Percentiles rank a stretch among this genome's conserved stretches.
Evolutionary conservation across 2,329 filamentous ascomycete species (phyloP).

Genomic region (Exophiala sp.): DNA sequence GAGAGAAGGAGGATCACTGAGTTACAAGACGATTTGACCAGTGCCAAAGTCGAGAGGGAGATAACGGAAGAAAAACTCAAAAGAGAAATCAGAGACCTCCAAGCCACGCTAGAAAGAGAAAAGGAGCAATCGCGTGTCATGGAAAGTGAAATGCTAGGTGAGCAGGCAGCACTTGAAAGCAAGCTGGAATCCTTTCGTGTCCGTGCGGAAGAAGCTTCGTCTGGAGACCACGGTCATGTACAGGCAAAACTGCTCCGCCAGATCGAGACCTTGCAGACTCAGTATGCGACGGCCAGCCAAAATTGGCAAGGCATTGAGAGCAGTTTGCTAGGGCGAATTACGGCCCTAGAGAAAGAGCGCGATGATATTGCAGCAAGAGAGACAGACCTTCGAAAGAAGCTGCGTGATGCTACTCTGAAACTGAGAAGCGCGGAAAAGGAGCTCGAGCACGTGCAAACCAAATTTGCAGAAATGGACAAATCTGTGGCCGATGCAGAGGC

Average conservation of each 20-base stretch:
- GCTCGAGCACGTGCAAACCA: conserved; percentile 61
- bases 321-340: conserved; percentile 72
- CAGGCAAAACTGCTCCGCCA: conserved; percentile 89
- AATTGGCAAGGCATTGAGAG: conserved; percentile 98
- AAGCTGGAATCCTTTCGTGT: conserved; percentile 85
- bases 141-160: conserved; percentile 76
- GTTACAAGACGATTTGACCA: conserved; percentile 63
- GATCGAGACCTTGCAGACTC: conserved; percentile 90
- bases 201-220: conserved; percentile 83
- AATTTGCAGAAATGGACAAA: conserved; percentile 45
- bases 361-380: conserved; percentile 82
- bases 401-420: conserved; percentile 73
- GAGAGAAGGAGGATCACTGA: conserved; percentile 57
- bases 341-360: conserved; percentile 80
- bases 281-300: conserved; percentile 88
- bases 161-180: conserved; percentile 73
- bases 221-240: conserved; percentile 73
- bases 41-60: conserved; percentile 70
- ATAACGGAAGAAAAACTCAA: conserved; percentile 67
- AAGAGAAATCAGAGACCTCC: conserved; percentile 66
- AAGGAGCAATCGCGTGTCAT: conserved; percentile 64
- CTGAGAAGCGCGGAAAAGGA: conserved; percentile 74
- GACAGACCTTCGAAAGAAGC: conserved; percentile 82
- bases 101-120: conserved; percentile 69
- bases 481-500: conserved; percentile 63